Percentiles rank a stretch among this genome's conserved stretches.
These are phyloP conservation scores for Phialophora macrospora DNA, from an alignment of 2,329 filamentous ascomycete genomes.

Conservation along the genomic window DNA sequence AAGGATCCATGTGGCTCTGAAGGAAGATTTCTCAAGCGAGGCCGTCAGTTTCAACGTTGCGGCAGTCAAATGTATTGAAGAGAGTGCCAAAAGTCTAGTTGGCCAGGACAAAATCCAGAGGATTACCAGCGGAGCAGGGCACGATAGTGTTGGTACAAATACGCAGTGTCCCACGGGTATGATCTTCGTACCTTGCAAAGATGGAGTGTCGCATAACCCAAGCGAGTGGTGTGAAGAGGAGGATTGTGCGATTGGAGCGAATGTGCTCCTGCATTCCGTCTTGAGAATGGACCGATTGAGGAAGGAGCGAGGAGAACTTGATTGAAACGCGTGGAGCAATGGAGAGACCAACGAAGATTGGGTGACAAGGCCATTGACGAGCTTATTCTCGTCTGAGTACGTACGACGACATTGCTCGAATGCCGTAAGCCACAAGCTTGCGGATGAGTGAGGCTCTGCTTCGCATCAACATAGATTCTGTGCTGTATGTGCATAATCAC, in stretches of 20 bases:
- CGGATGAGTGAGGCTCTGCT: background rate
- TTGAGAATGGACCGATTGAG: slow-evolving; percentile 51
- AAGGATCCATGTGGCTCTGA: slow-evolving; percentile 24
- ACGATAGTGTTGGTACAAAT: slow-evolving; percentile 67
- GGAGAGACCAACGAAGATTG: background rate
- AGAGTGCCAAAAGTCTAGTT: slow-evolving; percentile 62
- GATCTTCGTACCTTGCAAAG: slow-evolving; percentile 69
- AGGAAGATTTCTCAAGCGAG: slow-evolving; percentile 46
- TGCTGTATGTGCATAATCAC: background rate
- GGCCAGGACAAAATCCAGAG: slow-evolving; percentile 49
- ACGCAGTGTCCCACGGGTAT: slow-evolving; percentile 66
- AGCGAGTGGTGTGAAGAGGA: slow-evolving; percentile 65
- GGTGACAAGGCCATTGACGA: background rate
- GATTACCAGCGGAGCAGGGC: slow-evolving; percentile 69
- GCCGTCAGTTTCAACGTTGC: slow-evolving; percentile 69
- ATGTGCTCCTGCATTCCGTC: slow-evolving; percentile 38
- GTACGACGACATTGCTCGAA: background rate
- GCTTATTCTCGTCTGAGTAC: background rate
- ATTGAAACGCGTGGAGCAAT: slow-evolving; percentile 2
- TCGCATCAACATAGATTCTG: background rate
- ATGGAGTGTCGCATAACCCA: slow-evolving; percentile 68
- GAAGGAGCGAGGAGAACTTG: slow-evolving; percentile 31
- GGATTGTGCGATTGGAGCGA: slow-evolving; percentile 53
- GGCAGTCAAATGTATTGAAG: slow-evolving; percentile 68
- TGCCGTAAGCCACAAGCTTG: background rate